Evolutionary conservation across 106 monocot genomes (phyloP), one percentile per base, ranked within the genome.

Genomic region (Allium cepa): DNA sequence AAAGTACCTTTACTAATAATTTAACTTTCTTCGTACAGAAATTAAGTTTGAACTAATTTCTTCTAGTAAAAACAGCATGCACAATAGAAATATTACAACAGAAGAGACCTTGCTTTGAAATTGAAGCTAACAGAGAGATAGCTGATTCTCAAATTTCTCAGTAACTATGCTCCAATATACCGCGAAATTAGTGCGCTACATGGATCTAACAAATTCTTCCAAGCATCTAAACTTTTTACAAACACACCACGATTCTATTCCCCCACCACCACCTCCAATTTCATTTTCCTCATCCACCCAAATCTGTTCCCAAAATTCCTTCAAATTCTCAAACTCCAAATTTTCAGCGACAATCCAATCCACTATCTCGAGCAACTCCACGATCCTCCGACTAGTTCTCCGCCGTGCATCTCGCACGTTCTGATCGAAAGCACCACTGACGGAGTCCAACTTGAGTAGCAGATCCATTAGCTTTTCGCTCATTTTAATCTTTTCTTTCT

Each of bases 361-460:
- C 16, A 91, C 55, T 9, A 84, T 49, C 79, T 87, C 91, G 71
- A 87, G 91, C 58, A 87, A 47, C 46, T 63, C 81, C 17, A 91
- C 82, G 63, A 91, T 80, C 71, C 84, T 73, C 48, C 82, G 84
- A 76, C 84, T 82, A 10, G 75, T 70, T 28, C 26, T 18, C 73
- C 87, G 71, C 75, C 91, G 63, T 68, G 82, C 51, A 17, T 87
- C 84, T 73, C 87, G 64, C 71, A 91, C 87, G 28, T 53, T 68
- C 10, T 73, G 67, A 65, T 77, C 71, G 64, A 84, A 81, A 67
- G 77, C 56, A 26, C 84, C 91, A 3, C 79, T 82, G 9, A 91
- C 84, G 28, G 76, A 67, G 17, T 87, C 91, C 17, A 91, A 77
- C 16, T 73, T 56, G 36, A 87, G 79, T 36, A 91, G 84, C 28